Percentiles rank a stretch among this genome's conserved stretches.
These are phyloP conservation scores for Fusarium verrucosum DNA, from an alignment of 2,329 filamentous ascomycete genomes.

Conservation along the genomic window DNA sequence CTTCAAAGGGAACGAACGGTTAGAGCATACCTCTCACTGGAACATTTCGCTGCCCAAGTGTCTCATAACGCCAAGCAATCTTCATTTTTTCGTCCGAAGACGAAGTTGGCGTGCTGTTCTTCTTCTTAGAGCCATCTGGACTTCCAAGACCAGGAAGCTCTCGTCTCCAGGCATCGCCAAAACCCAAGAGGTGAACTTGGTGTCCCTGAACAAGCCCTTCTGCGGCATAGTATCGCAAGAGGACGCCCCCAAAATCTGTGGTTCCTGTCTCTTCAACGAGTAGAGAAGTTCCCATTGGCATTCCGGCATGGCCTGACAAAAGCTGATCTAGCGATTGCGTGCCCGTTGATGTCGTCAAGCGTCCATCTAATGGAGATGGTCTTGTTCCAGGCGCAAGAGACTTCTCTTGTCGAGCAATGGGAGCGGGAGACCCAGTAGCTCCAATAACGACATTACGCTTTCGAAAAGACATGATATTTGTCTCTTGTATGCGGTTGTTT, in stretches of 20 bases:
- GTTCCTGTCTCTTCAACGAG: conserved; percentile 90
- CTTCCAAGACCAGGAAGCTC: conserved; percentile 79
- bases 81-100: conserved; percentile 83
- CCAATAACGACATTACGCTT: conserved; percentile 65
- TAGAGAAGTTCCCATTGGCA: conserved; percentile 82
- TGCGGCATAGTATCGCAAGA: conserved; percentile 89
- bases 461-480: conserved; percentile 62
- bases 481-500: background rate
- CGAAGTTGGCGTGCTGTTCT: conserved; percentile 51
- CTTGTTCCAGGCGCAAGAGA: conserved; percentile 65
- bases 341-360: conserved; percentile 89
- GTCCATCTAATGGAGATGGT: conserved; percentile 88
- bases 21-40: conserved; percentile 68
- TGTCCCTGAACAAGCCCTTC: conserved; percentile 94
- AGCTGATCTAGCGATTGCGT: conserved; percentile 85
- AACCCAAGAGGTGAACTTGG: conserved; percentile 83
- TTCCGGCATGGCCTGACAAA: conserved; percentile 84
- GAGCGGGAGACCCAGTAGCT: conserved; percentile 37
- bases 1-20: background rate
- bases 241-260: conserved; percentile 88
- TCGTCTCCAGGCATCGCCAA: conserved; percentile 80
- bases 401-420: conserved; percentile 46
- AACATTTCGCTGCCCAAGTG: conserved; percentile 73
- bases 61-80: conserved; percentile 98
- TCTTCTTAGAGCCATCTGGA: conserved; percentile 51